phyloP scores from a whole-genome alignment of 495 filamentous ascomycete species.

The Annulohypoxylon bovei region DNA sequence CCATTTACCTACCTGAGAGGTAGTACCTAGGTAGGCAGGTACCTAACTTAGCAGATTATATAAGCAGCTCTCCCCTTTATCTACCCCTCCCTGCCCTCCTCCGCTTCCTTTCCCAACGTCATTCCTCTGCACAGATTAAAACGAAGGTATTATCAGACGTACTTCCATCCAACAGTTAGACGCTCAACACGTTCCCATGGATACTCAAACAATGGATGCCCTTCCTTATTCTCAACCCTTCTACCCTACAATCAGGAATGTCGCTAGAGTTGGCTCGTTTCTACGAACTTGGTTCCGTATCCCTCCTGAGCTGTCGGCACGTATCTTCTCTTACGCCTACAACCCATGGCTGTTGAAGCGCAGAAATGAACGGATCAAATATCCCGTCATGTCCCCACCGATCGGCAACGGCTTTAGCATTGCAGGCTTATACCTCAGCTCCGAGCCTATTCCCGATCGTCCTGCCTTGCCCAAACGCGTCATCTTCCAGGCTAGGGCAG shows the following conservation, averaged over 20 bases:
- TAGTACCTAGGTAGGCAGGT: too few relatives aligned
- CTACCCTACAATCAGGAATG: background rate
- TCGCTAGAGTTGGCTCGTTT: too few relatives aligned
- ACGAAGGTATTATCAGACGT: background rate
- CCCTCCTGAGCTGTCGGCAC: too few relatives aligned
- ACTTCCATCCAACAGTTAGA: background rate
- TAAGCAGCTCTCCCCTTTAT: too few relatives aligned
- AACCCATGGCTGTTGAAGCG: conserved; percentile 8
- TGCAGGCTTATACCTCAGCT: conserved; percentile 11
- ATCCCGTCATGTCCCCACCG: background rate
- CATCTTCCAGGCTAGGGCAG: conserved; percentile 24
- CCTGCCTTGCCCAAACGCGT: conserved; percentile 5
- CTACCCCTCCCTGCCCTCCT: too few relatives aligned
- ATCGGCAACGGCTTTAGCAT: background rate
- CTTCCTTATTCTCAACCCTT: conserved; percentile 1
- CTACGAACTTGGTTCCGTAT: too few relatives aligned
- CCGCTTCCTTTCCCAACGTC: too few relatives aligned
- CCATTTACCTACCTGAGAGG: too few relatives aligned
- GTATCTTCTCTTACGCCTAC: conserved; percentile 7
- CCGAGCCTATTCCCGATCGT: background rate
- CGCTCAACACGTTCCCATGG: background rate
- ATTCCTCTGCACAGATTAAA: background rate
- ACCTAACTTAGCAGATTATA: too few relatives aligned
- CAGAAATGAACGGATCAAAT: background rate
- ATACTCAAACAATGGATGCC: background rate